A percentile compares a stretch with the other conserved stretches of the same genome.
Conservation (phyloP, 2,329 filamentous ascomycete genomes). For the Fusarium subtropicale region DNA sequence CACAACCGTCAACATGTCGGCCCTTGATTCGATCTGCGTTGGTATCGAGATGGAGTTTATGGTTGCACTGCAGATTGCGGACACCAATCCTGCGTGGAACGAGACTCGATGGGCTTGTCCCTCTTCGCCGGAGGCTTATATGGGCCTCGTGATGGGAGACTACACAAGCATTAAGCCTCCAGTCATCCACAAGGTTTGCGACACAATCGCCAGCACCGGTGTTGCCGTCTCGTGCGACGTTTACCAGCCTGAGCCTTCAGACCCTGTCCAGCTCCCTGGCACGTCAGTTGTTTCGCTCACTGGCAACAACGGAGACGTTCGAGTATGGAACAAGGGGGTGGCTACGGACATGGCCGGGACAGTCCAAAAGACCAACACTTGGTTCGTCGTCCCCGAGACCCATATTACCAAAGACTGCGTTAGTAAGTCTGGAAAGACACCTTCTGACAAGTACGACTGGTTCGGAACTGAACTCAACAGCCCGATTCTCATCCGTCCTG, state of each 20-base stretch:
- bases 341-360: neutral
- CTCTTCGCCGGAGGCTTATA: slow-evolving; percentile 10
- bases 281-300: slow-evolving; percentile 26
- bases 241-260: slow-evolving; percentile 10
- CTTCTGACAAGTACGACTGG: slow-evolving; percentile 41
- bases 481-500: slow-evolving; percentile 34
- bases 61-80: slow-evolving; percentile 32
- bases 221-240: slow-evolving; percentile 36
- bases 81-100: slow-evolving; percentile 5
- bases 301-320: slow-evolving; percentile 23
- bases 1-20: slow-evolving; percentile 11
- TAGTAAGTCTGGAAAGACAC: slow-evolving; percentile 25
- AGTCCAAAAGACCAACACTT: slow-evolving; percentile 28
- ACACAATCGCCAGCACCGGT: slow-evolving; percentile 35
- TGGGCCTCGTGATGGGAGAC: slow-evolving; percentile 29
- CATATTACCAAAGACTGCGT: slow-evolving; percentile 39
- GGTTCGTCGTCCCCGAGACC: slow-evolving; percentile 40
- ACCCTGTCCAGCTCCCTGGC: slow-evolving; percentile 10
- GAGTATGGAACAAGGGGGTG: slow-evolving; percentile 37
- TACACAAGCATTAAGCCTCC: slow-evolving; percentile 14
- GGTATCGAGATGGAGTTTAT: slow-evolving; percentile 49
- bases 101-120: slow-evolving; percentile 32
- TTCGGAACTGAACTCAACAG: slow-evolving; percentile 46
- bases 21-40: slow-evolving; percentile 29
- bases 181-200: slow-evolving; percentile 40